These are phyloP conservation scores for Teunomyces lycoperdinae DNA, from an alignment of 805 yeast species.

Conservation along the genomic window DNA sequence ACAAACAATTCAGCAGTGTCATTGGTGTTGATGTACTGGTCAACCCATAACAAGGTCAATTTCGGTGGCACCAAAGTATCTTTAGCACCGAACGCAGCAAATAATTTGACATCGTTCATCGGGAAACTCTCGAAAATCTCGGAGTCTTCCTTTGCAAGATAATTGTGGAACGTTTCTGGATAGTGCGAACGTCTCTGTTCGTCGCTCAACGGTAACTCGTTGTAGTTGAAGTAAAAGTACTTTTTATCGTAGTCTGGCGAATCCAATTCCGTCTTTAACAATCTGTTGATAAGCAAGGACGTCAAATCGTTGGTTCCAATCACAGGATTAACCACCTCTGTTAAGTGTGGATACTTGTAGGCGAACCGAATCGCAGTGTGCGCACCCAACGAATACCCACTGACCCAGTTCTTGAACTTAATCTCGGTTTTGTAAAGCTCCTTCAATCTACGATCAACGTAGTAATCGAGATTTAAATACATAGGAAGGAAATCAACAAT, in stretches of 20 bases:
- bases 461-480: conserved; percentile 33
- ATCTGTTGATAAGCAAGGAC: conserved; percentile 42
- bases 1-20: conserved; percentile 20
- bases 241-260: conserved; percentile 24
- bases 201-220: conserved; percentile 29
- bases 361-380: conserved; percentile 51
- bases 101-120: conserved; percentile 26
- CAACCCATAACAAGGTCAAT: conserved; percentile 31
- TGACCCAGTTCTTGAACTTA: conserved; percentile 34
- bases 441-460: conserved; percentile 14
- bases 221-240: conserved; percentile 30
- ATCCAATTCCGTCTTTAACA: conserved; percentile 17
- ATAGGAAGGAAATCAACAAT: conserved; percentile 46
- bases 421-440: conserved; percentile 17
- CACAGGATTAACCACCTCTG: conserved; percentile 45
- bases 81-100: conserved; percentile 34
- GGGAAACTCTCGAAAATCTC: conserved; percentile 34
- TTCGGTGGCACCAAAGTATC: conserved; percentile 38
- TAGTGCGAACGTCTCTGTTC: conserved; percentile 17
- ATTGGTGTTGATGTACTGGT: conserved; percentile 25
- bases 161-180: conserved; percentile 34
- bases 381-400: conserved; percentile 58
- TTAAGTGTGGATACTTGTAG: conserved; percentile 33
- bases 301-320: conserved; percentile 50
- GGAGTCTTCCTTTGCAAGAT: conserved; percentile 25